Conservation (phyloP, 768 basidiomycete species). For the Panus rudis region DNA sequence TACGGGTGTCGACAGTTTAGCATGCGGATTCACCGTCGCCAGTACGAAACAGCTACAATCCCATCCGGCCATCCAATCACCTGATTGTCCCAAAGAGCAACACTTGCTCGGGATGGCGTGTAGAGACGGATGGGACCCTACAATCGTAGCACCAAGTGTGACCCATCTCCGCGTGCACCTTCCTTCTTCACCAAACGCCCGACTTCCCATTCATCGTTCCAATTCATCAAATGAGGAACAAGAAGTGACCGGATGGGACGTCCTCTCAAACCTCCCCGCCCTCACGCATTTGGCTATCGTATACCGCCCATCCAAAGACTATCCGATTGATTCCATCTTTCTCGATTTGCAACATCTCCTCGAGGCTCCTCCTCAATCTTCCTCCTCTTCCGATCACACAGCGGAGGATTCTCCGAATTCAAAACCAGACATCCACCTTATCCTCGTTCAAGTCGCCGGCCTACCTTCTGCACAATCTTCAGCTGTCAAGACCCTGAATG, state of each 20-base stretch:
- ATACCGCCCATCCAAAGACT: slow-evolving; percentile 13
- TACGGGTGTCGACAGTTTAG: slow-evolving; percentile 25
- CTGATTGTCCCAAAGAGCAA: slow-evolving; percentile 21
- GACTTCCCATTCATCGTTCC: slow-evolving; percentile 8
- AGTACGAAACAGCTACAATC: slow-evolving; percentile 15
- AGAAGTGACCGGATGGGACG: slow-evolving; percentile 15
- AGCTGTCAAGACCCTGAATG: slow-evolving; percentile 15
- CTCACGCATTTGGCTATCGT: slow-evolving; percentile 28
- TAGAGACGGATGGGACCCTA: slow-evolving; percentile 29
- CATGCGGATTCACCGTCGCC: slow-evolving; percentile 29
- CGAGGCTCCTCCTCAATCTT: neutral
- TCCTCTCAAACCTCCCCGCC: slow-evolving; percentile 18
- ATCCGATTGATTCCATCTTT: slow-evolving; percentile 10
- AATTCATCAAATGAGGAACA: neutral
- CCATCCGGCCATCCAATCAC: slow-evolving; percentile 5
- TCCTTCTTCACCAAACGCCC: slow-evolving; percentile 13
- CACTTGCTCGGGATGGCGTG: slow-evolving; percentile 29
- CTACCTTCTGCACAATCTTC: slow-evolving; percentile 7
- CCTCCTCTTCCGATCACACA: neutral
- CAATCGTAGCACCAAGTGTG: slow-evolving; percentile 23
- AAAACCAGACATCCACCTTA: slow-evolving; percentile 12
- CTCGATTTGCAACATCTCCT: slow-evolving; percentile 14
- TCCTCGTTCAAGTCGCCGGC: slow-evolving; percentile 22
- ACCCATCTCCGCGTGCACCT: slow-evolving; percentile 30
- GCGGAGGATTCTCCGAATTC: neutral